Conservation (phyloP, 306 rosid species). For the Medicago ruthenica region DNA sequence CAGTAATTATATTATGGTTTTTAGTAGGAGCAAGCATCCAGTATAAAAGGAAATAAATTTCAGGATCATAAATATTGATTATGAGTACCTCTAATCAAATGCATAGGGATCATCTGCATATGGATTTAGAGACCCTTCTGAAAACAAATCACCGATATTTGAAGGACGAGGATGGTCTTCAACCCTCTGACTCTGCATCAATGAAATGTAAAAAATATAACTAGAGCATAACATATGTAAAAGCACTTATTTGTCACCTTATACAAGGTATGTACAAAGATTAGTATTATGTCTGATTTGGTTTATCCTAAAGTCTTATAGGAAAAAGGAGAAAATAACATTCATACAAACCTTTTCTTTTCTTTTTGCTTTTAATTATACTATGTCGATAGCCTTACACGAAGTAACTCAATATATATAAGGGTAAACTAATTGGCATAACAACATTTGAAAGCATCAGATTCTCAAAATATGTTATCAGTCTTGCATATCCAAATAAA, state of each 20-base stretch:
- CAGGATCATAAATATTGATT: constrained; percentile 13
- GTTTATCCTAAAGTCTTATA: constrained; percentile 25
- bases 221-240: constrained; percentile 3
- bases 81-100: constrained; percentile 82
- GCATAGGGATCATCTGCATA: constrained; percentile 98
- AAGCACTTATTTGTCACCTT: constrained; percentile 26
- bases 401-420: constrained; percentile 30
- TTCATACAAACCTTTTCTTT: constrained; percentile 9
- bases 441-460: constrained; percentile 33
- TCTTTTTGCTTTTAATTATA: constrained; percentile 1
- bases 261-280: constrained; percentile 14
- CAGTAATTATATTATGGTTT: background rate
- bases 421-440: constrained; percentile 31
- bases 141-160: constrained; percentile 86
- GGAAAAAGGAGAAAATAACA: constrained; percentile 1
- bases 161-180: constrained; percentile 65
- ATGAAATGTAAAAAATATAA: constrained; percentile 14
- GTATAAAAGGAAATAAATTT: constrained; percentile 28
- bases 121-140: constrained; percentile 99
- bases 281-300: constrained; percentile 1
- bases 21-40: constrained; percentile 24
- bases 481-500: constrained; percentile 20
- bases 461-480: constrained; percentile 34
- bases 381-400: constrained; percentile 10
- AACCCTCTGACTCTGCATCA: constrained; percentile 62